Evolutionary conservation across 1,284 basidiomycete species (phyloP).

Genomic region (Melampsora occidentalis): DNA sequence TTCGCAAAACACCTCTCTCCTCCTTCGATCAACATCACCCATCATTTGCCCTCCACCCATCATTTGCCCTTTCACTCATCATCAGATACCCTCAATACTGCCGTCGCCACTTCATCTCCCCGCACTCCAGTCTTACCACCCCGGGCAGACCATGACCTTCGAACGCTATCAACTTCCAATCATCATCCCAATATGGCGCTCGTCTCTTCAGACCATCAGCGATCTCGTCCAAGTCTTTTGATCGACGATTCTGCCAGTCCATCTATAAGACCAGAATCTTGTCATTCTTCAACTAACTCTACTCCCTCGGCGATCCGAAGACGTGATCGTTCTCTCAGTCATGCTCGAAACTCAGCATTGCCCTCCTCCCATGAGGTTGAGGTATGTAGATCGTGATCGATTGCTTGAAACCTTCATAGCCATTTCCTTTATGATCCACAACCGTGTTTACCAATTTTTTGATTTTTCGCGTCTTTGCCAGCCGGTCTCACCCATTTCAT

Average conservation of each 20-base stretch:
- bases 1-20: neutral
- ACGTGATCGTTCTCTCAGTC: conserved; percentile 20
- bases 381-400: conserved; percentile 3
- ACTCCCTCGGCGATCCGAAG: conserved; percentile 8
- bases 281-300: conserved; percentile 7
- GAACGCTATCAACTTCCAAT: neutral
- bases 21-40: neutral
- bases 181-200: neutral
- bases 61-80: neutral
- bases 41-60: neutral
- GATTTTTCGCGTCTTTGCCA: neutral
- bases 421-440: neutral
- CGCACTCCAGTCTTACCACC: conserved; percentile 5
- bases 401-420: neutral
- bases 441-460: neutral
- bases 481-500: conserved; percentile 6
- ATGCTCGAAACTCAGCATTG: conserved; percentile 1
- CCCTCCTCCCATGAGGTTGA: conserved; percentile 13
- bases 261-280: neutral
- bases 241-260: neutral
- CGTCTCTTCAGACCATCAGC: neutral
- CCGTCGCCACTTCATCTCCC: conserved; percentile 39
- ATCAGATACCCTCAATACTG: conserved; percentile 38
- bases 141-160: neutral
- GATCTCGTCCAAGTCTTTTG: neutral